These are phyloP conservation scores for Plasmopara muralis DNA, from an alignment of 352 stramenopile genomes.

Conservation along the genomic window DNA sequence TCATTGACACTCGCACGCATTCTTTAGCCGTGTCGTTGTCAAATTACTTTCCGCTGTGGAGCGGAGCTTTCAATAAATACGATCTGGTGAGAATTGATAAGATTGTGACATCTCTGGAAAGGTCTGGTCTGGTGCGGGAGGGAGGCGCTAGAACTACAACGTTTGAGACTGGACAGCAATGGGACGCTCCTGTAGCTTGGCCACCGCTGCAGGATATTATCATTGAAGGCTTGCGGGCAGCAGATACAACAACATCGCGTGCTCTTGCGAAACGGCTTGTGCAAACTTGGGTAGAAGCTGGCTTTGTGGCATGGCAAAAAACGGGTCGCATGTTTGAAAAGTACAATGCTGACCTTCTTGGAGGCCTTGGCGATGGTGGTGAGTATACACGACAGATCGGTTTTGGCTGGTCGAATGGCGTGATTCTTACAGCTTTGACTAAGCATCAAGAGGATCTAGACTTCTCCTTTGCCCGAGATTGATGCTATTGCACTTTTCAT, in stretches of 20 bases:
- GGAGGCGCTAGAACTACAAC: constrained; percentile 71
- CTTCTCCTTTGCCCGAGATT: not conserved
- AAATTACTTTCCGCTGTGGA: constrained; percentile 73
- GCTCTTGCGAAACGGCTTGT: constrained; percentile 40
- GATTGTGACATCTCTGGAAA: constrained; percentile 39
- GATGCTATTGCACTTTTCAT: too few relatives aligned
- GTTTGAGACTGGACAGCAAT: constrained; percentile 71
- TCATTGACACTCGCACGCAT: constrained; percentile 41
- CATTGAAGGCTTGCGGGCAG: constrained; percentile 57
- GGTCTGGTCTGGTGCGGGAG: constrained; percentile 50
- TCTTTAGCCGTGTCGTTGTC: constrained; percentile 46
- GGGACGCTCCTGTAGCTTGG: constrained; percentile 83
- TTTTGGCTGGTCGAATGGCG: constrained; percentile 83
- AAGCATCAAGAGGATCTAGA: constrained; percentile 44
- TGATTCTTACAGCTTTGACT: constrained; percentile 75
- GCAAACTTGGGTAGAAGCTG: constrained; percentile 57
- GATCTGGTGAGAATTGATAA: constrained; percentile 31
- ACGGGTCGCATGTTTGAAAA: constrained; percentile 86
- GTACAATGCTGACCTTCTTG: constrained; percentile 67
- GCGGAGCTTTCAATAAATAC: constrained; percentile 44
- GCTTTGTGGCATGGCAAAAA: constrained; percentile 54
- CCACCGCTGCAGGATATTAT: constrained; percentile 75
- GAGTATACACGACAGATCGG: constrained; percentile 85
- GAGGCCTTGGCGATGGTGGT: constrained; percentile 58
- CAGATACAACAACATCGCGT: constrained; percentile 30